These are phyloP conservation scores for Fusarium compactum DNA, from an alignment of 2,329 filamentous ascomycete species.

Conservation along the genomic window DNA sequence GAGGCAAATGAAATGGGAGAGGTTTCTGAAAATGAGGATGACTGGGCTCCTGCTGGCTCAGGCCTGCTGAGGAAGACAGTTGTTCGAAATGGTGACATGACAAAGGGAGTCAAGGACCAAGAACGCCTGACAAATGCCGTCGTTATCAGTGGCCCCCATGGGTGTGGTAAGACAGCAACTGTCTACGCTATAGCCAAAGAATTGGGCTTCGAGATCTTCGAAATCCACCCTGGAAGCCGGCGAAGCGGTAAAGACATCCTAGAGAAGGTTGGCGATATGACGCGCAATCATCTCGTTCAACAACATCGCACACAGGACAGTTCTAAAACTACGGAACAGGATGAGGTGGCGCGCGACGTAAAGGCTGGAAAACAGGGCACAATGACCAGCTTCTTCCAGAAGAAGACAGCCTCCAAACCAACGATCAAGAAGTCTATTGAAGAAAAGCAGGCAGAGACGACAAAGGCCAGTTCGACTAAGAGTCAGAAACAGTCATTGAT, in stretches of 20 bases:
- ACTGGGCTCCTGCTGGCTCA: constrained; percentile 55
- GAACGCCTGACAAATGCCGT: constrained; percentile 77
- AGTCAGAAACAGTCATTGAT: constrained; percentile 94
- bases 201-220: constrained; percentile 92
- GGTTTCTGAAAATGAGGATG: constrained; percentile 70
- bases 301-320: constrained; percentile 55
- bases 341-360: constrained; percentile 61
- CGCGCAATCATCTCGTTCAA: constrained; percentile 88
- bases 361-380: constrained; percentile 80
- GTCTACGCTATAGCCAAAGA: constrained; percentile 94
- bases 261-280: constrained; percentile 96
- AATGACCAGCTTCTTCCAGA: constrained; percentile 85
- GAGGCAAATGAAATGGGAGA: constrained; percentile 78
- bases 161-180: constrained; percentile 92
- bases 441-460: constrained; percentile 46
- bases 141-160: constrained; percentile 89
- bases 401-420: constrained; percentile 50
- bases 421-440: constrained; percentile 46
- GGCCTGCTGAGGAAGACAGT: constrained; percentile 65
- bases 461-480: constrained; percentile 54
- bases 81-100: constrained; percentile 58
- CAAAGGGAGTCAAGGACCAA: constrained; percentile 57
- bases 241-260: constrained; percentile 90
- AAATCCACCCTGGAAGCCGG: constrained; percentile 87
- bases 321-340: constrained; percentile 47